A percentile compares a stretch with the other conserved stretches of the same genome.
phyloP scores from a whole-genome alignment of 2,329 filamentous ascomycete genomes.

The Orbilia blumenaviensis region DNA sequence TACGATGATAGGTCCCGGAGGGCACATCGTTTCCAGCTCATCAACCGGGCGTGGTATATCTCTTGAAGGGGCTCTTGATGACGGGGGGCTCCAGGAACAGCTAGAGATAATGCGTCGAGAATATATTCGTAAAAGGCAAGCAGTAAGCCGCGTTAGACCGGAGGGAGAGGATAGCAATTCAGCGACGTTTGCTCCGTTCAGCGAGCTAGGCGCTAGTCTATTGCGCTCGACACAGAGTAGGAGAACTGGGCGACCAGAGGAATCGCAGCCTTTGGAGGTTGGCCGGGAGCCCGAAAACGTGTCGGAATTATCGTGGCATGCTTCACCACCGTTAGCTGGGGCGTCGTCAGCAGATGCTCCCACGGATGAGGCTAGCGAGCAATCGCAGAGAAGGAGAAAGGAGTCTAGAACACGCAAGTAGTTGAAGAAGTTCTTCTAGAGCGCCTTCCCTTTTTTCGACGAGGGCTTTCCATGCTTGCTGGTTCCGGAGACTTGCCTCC shows the following conservation, averaged over 20 bases:
- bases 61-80: neutral
- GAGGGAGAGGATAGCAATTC: neutral
- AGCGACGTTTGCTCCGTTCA: neutral
- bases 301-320: neutral
- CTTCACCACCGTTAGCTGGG: neutral
- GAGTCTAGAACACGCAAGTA: slow-evolving; percentile 19
- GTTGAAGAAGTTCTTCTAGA: slow-evolving; percentile 21
- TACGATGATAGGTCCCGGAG: neutral
- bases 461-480: neutral
- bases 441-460: neutral
- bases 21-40: neutral
- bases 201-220: neutral
- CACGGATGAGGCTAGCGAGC: neutral
- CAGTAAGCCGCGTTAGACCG: neutral
- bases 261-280: slow-evolving; percentile 6
- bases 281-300: neutral
- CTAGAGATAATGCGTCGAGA: neutral
- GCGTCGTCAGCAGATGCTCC: neutral
- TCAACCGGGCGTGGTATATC: neutral
- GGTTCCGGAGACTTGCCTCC: neutral
- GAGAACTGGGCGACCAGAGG: slow-evolving; percentile 3
- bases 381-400: neutral
- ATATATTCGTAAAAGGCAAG: neutral
- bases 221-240: neutral
- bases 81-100: neutral